A percentile compares a stretch with the other conserved stretches of the same genome.
These are phyloP conservation scores for Microbotryum lychnidis-dioicae DNA, from an alignment of 1,284 basidiomycete genomes.

Conservation along the genomic window DNA sequence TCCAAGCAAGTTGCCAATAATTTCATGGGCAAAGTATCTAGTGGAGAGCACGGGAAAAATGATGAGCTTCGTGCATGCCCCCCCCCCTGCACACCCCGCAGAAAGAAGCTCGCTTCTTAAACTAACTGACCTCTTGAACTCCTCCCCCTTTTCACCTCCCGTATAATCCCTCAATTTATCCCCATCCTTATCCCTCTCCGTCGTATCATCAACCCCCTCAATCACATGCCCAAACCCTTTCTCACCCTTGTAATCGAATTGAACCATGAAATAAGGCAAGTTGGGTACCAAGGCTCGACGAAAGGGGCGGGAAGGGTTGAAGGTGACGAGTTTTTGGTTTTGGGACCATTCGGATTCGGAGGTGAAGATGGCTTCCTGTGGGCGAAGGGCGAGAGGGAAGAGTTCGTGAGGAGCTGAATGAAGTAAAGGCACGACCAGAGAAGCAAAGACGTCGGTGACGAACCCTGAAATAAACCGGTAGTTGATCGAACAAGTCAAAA, in stretches of 20 bases:
- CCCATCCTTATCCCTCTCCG: slow-evolving; percentile 47
- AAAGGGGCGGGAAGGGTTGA: slow-evolving; percentile 68
- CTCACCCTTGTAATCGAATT: slow-evolving; percentile 94
- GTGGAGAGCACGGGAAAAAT: too few species aligned
- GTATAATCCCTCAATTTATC: slow-evolving; percentile 44
- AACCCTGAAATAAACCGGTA: slow-evolving; percentile 90
- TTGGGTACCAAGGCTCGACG: slow-evolving; percentile 87
- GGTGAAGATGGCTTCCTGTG: slow-evolving; percentile 77
- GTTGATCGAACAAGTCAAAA: slow-evolving; percentile 68
- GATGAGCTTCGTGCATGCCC: too few species aligned
- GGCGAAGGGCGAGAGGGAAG: too few species aligned
- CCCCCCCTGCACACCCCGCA: too few species aligned
- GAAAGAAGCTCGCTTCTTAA: background rate
- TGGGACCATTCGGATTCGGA: slow-evolving; percentile 96
- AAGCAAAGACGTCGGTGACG: slow-evolving; percentile 10
- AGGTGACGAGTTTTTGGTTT: slow-evolving; percentile 93
- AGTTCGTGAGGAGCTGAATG: too few species aligned
- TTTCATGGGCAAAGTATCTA: slow-evolving; percentile 91
- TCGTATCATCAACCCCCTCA: slow-evolving; percentile 67
- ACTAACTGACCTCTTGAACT: slow-evolving; percentile 73
- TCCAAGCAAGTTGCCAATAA: slow-evolving; percentile 84
- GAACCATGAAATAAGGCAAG: slow-evolving; percentile 96
- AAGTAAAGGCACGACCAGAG: too few species aligned
- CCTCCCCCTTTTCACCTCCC: slow-evolving; percentile 63
- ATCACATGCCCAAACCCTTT: slow-evolving; percentile 96